phyloP scores from a whole-genome alignment of 2,329 filamentous ascomycete species.

The Didymella lethalis region DNA sequence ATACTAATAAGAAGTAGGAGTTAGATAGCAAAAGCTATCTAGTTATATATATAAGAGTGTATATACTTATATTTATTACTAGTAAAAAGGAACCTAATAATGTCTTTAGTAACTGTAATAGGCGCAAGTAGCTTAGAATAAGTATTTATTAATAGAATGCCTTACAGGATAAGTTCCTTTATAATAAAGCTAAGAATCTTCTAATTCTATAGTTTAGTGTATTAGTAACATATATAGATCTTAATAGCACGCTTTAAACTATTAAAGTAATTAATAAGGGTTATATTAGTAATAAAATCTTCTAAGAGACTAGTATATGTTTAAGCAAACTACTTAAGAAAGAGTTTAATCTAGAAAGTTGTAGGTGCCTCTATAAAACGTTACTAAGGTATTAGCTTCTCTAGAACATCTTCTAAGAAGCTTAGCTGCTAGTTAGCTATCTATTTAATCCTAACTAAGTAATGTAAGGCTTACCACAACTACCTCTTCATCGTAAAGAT shows the following conservation, averaged over 20 bases:
- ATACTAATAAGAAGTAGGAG: too few species aligned
- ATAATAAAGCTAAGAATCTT: too few species aligned
- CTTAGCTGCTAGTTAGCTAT: not conserved
- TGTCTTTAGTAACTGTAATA: too few species aligned
- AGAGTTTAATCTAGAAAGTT: not conserved
- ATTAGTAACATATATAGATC: not conserved
- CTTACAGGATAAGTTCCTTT: too few species aligned
- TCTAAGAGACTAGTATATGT: not conserved
- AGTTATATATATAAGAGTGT: too few species aligned
- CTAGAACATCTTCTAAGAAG: not conserved
- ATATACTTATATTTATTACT: too few species aligned
- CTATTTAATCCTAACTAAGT: too few species aligned
- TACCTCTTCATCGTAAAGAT: not conserved
- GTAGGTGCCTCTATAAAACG: not conserved
- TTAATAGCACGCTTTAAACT: not conserved
- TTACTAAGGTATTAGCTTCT: not conserved
- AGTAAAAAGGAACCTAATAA: too few species aligned
- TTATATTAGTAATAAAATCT: not conserved
- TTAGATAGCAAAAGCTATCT: too few species aligned
- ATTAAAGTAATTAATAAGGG: not conserved
- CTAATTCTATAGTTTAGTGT: not conserved
- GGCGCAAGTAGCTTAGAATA: too few species aligned
- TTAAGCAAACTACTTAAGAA: not conserved
- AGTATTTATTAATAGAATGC: too few species aligned
- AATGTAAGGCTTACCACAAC: not conserved